Percentiles rank a stretch among this genome's conserved stretches.
These are phyloP conservation scores for Perkinsela sp. DNA, from an alignment of 208 protist species.

Conservation along the genomic window DNA sequence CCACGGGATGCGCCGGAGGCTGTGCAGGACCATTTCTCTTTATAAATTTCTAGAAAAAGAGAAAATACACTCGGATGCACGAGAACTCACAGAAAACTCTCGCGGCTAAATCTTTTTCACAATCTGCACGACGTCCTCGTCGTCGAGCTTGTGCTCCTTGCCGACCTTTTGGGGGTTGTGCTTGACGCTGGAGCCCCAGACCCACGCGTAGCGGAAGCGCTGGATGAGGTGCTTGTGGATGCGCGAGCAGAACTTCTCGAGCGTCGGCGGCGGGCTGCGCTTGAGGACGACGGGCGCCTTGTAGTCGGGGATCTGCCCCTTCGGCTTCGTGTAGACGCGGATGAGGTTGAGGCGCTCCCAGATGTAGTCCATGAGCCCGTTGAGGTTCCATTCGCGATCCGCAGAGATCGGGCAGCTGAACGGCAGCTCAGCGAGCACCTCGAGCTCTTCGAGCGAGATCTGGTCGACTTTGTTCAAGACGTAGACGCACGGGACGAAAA, in stretches of 20 bases:
- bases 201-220: slow-evolving; percentile 91
- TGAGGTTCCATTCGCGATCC: slow-evolving; percentile 85
- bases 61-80: too few relatives aligned
- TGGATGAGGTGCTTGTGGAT: slow-evolving; percentile 86
- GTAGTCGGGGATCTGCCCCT: slow-evolving; percentile 88
- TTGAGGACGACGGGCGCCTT: slow-evolving; percentile 82
- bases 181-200: slow-evolving; percentile 92
- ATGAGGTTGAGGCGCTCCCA: slow-evolving; percentile 92
- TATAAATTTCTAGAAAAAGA: too few relatives aligned
- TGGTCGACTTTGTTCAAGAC: slow-evolving; percentile 97
- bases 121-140: slow-evolving; percentile 96
- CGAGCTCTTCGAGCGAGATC: slow-evolving; percentile 84
- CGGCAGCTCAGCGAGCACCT: slow-evolving; percentile 76
- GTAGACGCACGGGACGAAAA: slow-evolving; percentile 84
- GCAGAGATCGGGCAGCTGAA: slow-evolving; percentile 86
- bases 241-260: slow-evolving; percentile 82
- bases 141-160: slow-evolving; percentile 81
- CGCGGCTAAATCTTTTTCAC: slow-evolving; percentile 73
- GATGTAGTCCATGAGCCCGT: slow-evolving; percentile 87
- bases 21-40: too few relatives aligned
- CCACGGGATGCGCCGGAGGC: too few relatives aligned
- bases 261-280: slow-evolving; percentile 30
- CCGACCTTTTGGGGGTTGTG: slow-evolving; percentile 83
- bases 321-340: slow-evolving; percentile 90
- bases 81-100: too few relatives aligned